phyloP scores from a whole-genome alignment of 345 rosid species.

The Pelargonium nanum region DNA sequence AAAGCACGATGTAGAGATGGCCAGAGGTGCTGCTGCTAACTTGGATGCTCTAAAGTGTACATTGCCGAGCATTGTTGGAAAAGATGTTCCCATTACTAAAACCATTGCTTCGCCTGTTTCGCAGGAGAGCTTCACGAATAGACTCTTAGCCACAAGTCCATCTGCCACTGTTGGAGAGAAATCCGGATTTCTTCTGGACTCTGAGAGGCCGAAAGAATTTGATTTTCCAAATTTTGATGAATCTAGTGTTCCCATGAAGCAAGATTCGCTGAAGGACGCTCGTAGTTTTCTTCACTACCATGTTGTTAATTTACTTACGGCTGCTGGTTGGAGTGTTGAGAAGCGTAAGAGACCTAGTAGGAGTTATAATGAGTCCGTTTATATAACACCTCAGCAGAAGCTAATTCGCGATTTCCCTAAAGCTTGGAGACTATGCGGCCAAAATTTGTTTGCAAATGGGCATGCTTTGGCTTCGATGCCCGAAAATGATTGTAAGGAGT shows the following conservation, averaged over 20 bases:
- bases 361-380: slow-evolving; percentile 39
- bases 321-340: slow-evolving; percentile 61
- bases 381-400: slow-evolving; percentile 59
- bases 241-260: slow-evolving; percentile 22
- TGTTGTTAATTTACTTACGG: slow-evolving; percentile 35
- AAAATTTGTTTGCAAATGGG: slow-evolving; percentile 29
- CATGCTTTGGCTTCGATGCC: slow-evolving; percentile 30
- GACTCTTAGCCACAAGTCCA: slow-evolving; percentile 30
- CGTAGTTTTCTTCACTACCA: slow-evolving; percentile 60
- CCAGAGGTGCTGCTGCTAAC: slow-evolving; percentile 20
- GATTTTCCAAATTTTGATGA: slow-evolving; percentile 18
- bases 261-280: slow-evolving; percentile 49
- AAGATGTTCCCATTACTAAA: slow-evolving; percentile 30
- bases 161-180: slow-evolving; percentile 23
- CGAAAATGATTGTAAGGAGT: slow-evolving; percentile 40
- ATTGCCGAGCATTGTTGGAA: slow-evolving; percentile 17
- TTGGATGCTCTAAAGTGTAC: slow-evolving; percentile 20
- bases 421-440: slow-evolving; percentile 71
- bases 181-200: slow-evolving; percentile 20
- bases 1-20: slow-evolving; percentile 26
- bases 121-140: slow-evolving; percentile 59
- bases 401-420: slow-evolving; percentile 59
- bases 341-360: slow-evolving; percentile 46
- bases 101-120: slow-evolving; percentile 62
- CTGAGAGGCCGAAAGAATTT: slow-evolving; percentile 20